Conservation (phyloP, 768 basidiomycete species). For the Lentinus brumalis region DNA sequence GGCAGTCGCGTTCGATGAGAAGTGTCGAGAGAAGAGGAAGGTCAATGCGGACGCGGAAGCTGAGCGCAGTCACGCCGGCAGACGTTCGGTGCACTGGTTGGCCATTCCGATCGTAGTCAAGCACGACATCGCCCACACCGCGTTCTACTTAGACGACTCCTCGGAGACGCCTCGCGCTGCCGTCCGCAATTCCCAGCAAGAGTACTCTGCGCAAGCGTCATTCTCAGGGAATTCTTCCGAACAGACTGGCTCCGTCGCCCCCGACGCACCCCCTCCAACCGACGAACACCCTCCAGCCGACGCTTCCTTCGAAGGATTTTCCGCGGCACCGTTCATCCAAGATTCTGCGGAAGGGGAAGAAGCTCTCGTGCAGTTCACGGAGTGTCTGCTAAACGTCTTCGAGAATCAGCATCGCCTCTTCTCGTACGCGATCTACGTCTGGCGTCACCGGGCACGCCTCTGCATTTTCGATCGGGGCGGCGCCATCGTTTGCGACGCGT, state of each 20-base stretch:
- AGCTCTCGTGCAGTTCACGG: background rate
- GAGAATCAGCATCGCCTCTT: constrained; percentile 6
- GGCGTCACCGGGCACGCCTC: background rate
- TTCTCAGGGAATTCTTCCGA: background rate
- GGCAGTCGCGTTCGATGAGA: no score
- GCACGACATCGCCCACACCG: no score
- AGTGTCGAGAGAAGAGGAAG: no score
- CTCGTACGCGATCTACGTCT: background rate
- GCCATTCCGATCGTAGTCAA: no score
- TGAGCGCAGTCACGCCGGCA: no score
- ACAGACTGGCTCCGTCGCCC: no score
- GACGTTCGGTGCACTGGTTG: no score
- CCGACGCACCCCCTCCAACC: no score
- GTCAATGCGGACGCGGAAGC: no score
- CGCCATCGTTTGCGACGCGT: background rate
- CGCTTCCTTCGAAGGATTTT: no score
- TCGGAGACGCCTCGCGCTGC: background rate
- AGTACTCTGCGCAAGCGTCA: background rate
- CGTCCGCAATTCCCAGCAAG: background rate
- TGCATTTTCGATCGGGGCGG: constrained; percentile 9
- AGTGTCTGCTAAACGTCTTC: constrained; percentile 7
- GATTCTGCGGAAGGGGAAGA: background rate
- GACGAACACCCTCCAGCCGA: no score
- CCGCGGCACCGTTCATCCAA: background rate
- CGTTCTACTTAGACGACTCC: no score